phyloP scores from a whole-genome alignment of 768 basidiomycete genomes.

The Kwoniella heveanensis region DNA sequence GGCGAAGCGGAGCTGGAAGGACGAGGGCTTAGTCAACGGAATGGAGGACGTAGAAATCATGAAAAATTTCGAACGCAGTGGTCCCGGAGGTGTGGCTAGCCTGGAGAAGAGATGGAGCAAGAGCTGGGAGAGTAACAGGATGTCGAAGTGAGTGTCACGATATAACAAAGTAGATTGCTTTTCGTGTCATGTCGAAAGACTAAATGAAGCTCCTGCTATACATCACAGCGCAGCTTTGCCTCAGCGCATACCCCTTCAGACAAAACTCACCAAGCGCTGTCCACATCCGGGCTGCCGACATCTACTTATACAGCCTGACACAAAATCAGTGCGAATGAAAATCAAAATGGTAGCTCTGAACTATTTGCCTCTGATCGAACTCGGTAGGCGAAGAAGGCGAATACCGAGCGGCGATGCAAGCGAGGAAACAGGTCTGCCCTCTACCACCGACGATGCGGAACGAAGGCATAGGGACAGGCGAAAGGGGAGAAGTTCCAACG shows the following conservation, averaged over 20 bases:
- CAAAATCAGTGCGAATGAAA: conserved; percentile 92
- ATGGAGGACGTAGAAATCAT: conserved; percentile 69
- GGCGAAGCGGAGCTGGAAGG: conserved; percentile 43
- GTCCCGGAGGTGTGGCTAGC: conserved; percentile 60
- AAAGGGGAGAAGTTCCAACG: conserved; percentile 21
- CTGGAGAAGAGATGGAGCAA: conserved; percentile 68
- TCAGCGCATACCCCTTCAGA: conserved; percentile 84
- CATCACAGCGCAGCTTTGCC: conserved; percentile 67
- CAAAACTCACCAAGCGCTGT: conserved; percentile 94
- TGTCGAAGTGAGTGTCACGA: conserved; percentile 17
- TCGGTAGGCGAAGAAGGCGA: conserved; percentile 53
- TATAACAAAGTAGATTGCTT: too few relatives aligned
- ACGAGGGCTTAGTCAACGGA: conserved; percentile 22
- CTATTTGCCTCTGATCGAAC: conserved; percentile 84
- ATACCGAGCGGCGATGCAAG: conserved; percentile 6
- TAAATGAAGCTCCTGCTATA: too few relatives aligned
- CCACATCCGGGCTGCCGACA: conserved; percentile 75
- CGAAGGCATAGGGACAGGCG: conserved; percentile 31
- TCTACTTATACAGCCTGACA: conserved; percentile 96
- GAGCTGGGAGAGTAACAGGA: conserved; percentile 65
- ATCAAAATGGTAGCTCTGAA: conserved; percentile 96
- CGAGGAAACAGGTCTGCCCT: neutral
- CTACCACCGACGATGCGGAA: conserved; percentile 29
- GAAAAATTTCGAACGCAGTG: conserved; percentile 63
- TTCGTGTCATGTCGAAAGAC: neutral